phyloP scores from a whole-genome alignment of 371 early-diverging fungal species.

The Apophysomyces elegans region DNA sequence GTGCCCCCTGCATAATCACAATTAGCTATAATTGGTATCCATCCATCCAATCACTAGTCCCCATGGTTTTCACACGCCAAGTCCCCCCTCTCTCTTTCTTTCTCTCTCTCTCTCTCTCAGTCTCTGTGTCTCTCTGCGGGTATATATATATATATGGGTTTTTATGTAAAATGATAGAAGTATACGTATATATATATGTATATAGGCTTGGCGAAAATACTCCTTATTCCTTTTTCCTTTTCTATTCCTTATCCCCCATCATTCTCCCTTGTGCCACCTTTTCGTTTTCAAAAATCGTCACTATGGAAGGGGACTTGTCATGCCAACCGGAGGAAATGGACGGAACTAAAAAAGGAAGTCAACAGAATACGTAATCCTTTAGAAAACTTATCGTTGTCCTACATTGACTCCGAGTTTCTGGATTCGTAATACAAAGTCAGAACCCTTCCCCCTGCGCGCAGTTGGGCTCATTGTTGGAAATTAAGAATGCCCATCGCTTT shows the following conservation, averaged over 20 bases:
- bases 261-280: not conserved
- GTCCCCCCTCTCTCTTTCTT: not conserved
- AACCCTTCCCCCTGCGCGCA: conserved; percentile 6
- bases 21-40: conserved; percentile 1
- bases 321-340: not conserved
- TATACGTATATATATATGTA: no score
- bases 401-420: conserved; percentile 10
- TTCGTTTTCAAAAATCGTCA: not conserved
- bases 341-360: not conserved
- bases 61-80: conserved; percentile 10
- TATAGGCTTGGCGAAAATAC: no score
- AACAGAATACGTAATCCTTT: not conserved
- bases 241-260: not conserved
- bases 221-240: not conserved
- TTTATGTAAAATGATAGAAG: no score
- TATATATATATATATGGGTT: not conserved
- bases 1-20: conserved; percentile 12
- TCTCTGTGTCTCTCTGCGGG: not conserved
- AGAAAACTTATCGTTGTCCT: not conserved
- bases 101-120: not conserved
- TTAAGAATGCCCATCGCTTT: not conserved
- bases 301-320: not conserved
- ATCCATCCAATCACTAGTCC: not conserved
- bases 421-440: not conserved
- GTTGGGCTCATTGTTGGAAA: conserved; percentile 11